Evolutionary conservation across 1,139 yeast species (phyloP), one percentile per base, ranked within the genome.

Genomic region (Torulaspora pretoriensis): DNA sequence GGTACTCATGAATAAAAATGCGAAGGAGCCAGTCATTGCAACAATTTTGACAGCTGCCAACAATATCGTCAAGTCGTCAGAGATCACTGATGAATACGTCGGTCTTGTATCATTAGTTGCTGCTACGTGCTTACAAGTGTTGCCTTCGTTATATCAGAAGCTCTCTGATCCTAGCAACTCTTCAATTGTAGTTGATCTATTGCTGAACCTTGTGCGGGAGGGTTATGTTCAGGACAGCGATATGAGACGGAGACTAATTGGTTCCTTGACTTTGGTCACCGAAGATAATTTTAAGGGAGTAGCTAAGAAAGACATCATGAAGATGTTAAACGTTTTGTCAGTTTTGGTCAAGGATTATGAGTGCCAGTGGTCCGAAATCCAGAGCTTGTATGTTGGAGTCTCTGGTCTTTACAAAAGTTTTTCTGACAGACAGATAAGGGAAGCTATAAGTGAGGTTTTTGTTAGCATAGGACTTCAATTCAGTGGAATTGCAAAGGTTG

Each of bases 1-100:
- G 1, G 68, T 84, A 12, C 61, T 88, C 36, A 68, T 72, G 1
- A 76, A 77, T 54, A 61, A 68, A 1, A 72, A 76, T 47, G 81
- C 85, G 2, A 88, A 88, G 58, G 90, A 82, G 40, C 53, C 80
- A 1, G 96, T 87, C 5, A 60, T 83, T 9, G 66, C 71, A 2
- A 66, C 72, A 10, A 77, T 83, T 9, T 67, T 89, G 44, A 77
- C 77, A 33, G 82, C 85, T 49, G 72, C 81, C 43, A 66, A 71
- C 23, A 71, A 73, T 48, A 68, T 78, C 65, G 47, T 73, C 64
- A 56, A 67, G 59, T 50, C 68, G 48, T 58, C 76, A 50, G 57
- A 71, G 10, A 60, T 69, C 2, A 65, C 66, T n/a, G 74, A 72
- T 37, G 78, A 75, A 24, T 65, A 69, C 23, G 71, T 68, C 47